Conservation (phyloP, 768 basidiomycete genomes). For the Pisolithus tinctorius region DNA sequence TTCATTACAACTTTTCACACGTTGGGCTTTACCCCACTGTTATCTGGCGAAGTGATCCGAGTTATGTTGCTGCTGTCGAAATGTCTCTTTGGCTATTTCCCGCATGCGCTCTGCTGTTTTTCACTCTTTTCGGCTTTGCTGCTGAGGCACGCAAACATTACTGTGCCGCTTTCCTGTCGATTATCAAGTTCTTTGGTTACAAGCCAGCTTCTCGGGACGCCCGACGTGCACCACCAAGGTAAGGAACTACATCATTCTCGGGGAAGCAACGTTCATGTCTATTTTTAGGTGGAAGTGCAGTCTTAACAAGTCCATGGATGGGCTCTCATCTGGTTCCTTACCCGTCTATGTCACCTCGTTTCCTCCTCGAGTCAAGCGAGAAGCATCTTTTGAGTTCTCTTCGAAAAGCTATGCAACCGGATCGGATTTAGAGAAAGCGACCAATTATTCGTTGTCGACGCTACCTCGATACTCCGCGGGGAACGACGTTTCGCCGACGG, state of each 20-base stretch:
- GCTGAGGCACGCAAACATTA: slow-evolving; percentile 44
- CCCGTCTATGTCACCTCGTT: background rate
- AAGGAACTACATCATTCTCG: background rate
- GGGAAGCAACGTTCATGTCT: too few relatives aligned
- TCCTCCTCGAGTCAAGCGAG: background rate
- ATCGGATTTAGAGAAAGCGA: background rate
- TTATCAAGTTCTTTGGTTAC: background rate
- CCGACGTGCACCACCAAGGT: background rate
- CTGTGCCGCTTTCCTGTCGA: background rate
- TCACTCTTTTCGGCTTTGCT: slow-evolving; percentile 61
- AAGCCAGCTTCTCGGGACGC: background rate
- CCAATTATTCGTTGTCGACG: background rate
- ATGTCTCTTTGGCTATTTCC: slow-evolving; percentile 43
- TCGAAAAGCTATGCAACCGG: background rate
- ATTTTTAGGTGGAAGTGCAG: background rate
- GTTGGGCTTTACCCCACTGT: slow-evolving; percentile 35
- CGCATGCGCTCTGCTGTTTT: slow-evolving; percentile 50
- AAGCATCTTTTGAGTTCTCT: background rate
- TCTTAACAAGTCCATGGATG: background rate
- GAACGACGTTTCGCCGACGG: too few relatives aligned
- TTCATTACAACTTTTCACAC: slow-evolving; percentile 42
- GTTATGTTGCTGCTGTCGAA: slow-evolving; percentile 22
- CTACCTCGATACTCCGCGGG: too few relatives aligned
- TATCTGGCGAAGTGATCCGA: slow-evolving; percentile 33
- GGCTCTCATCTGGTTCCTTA: background rate